phyloP scores from a whole-genome alignment of 2,329 filamentous ascomycete genomes.

The Rhinocladiella mackenziei region DNA sequence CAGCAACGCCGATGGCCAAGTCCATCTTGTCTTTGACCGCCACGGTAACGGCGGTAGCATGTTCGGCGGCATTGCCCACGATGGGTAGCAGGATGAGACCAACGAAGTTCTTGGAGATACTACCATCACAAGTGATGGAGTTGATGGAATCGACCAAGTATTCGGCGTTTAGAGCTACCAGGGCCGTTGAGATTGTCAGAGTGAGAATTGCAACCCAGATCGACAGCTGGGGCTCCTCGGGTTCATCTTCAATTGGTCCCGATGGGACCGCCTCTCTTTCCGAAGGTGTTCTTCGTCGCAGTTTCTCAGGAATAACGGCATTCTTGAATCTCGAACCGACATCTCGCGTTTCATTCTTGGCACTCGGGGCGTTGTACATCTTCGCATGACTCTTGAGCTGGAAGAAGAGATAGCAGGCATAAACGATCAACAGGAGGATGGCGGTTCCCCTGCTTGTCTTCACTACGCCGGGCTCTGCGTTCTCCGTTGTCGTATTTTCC shows the following conservation, averaged over 20 bases:
- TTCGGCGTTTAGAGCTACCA: slow-evolving; percentile 74
- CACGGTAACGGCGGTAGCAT: slow-evolving; percentile 60
- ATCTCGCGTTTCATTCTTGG: slow-evolving; percentile 66
- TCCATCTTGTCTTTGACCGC: slow-evolving; percentile 66
- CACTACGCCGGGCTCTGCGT: slow-evolving; percentile 24
- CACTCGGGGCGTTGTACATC: slow-evolving; percentile 74
- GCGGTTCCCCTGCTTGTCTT: slow-evolving; percentile 44
- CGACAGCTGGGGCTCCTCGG: slow-evolving; percentile 70
- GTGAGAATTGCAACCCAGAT: slow-evolving; percentile 68
- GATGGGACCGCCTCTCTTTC: slow-evolving; percentile 5
- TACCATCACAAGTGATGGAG: slow-evolving; percentile 47
- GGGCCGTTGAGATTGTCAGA: slow-evolving; percentile 66
- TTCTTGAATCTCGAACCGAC: slow-evolving; percentile 26
- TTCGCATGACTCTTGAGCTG: slow-evolving; percentile 79
- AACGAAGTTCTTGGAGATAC: slow-evolving; percentile 58
- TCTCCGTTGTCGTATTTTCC: slow-evolving; percentile 20
- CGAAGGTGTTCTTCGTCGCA: slow-evolving; percentile 6
- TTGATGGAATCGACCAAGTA: slow-evolving; percentile 59
- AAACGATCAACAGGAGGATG: slow-evolving; percentile 79
- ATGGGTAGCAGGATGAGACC: slow-evolving; percentile 62
- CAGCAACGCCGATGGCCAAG: slow-evolving; percentile 61
- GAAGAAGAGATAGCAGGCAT: slow-evolving; percentile 80
- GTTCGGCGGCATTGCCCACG: slow-evolving; percentile 63
- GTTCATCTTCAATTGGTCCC: slow-evolving; percentile 56
- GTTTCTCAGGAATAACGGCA: slow-evolving; percentile 29